A percentile compares a stretch with the other conserved stretches of the same genome.
phyloP scores from a whole-genome alignment of 768 basidiomycete species.

The Hysterangium stoloniferum region DNA sequence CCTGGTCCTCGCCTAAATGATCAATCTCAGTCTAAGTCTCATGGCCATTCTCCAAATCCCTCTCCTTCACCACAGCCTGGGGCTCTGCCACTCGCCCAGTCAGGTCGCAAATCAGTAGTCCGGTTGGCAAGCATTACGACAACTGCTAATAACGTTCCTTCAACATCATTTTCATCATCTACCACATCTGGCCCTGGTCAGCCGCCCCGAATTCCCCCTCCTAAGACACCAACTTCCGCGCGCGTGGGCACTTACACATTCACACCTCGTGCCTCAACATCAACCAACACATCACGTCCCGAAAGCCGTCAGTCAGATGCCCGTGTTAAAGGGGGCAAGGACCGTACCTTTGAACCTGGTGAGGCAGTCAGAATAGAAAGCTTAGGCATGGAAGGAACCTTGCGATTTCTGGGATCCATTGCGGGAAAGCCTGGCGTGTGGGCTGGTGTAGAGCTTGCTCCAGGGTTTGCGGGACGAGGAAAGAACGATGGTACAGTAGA shows the following conservation, averaged over 20 bases:
- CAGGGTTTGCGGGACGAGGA: slow-evolving; percentile 82
- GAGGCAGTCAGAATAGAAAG: slow-evolving; percentile 84
- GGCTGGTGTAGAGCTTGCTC: slow-evolving; percentile 88
- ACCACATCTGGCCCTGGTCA: no score
- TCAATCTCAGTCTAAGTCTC: no score
- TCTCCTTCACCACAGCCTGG: slow-evolving; percentile 32
- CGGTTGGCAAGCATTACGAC: slow-evolving; percentile 28
- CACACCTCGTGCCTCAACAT: slow-evolving; percentile 19
- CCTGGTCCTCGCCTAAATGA: slow-evolving; percentile 26
- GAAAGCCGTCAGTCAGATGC: slow-evolving; percentile 62
- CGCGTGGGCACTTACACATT: slow-evolving; percentile 5
- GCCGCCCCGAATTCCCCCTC: slow-evolving; percentile 23
- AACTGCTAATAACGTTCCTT: no score
- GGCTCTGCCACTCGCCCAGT: background rate
- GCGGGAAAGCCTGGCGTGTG: slow-evolving; percentile 85
- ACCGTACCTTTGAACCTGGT: slow-evolving; percentile 52
- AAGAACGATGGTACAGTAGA: slow-evolving; percentile 91
- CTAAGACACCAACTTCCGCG: slow-evolving; percentile 43
- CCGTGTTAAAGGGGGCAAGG: slow-evolving; percentile 35
- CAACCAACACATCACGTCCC: slow-evolving; percentile 34
- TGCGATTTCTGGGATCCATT: slow-evolving; percentile 78
- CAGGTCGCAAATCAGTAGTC: slow-evolving; percentile 6
- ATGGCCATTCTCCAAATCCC: slow-evolving; percentile 39
- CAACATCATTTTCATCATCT: slow-evolving; percentile 56
- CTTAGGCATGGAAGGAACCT: slow-evolving; percentile 77